Conservation (phyloP, 805 yeast genomes). For the Yamadazyma takamatsuzukensis region DNA sequence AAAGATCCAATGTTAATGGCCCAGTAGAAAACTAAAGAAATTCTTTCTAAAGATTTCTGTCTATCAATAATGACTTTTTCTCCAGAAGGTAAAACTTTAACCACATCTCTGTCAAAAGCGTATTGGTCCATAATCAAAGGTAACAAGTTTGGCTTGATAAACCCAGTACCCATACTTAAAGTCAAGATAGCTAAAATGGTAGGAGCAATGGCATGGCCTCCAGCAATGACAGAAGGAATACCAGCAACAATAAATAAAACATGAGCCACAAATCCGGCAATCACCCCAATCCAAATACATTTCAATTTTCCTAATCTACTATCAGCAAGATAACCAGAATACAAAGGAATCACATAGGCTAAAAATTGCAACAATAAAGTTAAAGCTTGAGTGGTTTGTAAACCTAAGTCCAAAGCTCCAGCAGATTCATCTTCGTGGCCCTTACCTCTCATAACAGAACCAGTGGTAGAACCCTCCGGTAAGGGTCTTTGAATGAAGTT, state of each 20-base stretch:
- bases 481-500: constrained; percentile 52
- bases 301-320: constrained; percentile 44
- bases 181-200: constrained; percentile 38
- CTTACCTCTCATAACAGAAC: constrained; percentile 30
- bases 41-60: constrained; percentile 39
- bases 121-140: constrained; percentile 45
- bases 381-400: constrained; percentile 44
- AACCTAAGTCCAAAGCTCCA: constrained; percentile 49
- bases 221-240: constrained; percentile 34
- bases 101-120: constrained; percentile 56
- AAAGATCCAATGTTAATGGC: constrained; percentile 54
- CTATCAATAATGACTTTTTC: constrained; percentile 58
- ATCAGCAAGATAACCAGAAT: constrained; percentile 53
- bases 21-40: constrained; percentile 50
- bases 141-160: constrained; percentile 51
- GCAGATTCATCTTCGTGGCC: constrained; percentile 32
- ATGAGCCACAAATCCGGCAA: constrained; percentile 46
- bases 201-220: constrained; percentile 39
- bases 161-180: constrained; percentile 48
- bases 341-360: constrained; percentile 49
- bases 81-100: constrained; percentile 57
- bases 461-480: constrained; percentile 46
- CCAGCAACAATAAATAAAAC: constrained; percentile 48
- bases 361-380: constrained; percentile 45
- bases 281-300: constrained; percentile 48